Evolutionary conservation across 2,329 filamentous ascomycete genomes (phyloP).

Genomic region (Thielaviopsis musarum): DNA sequence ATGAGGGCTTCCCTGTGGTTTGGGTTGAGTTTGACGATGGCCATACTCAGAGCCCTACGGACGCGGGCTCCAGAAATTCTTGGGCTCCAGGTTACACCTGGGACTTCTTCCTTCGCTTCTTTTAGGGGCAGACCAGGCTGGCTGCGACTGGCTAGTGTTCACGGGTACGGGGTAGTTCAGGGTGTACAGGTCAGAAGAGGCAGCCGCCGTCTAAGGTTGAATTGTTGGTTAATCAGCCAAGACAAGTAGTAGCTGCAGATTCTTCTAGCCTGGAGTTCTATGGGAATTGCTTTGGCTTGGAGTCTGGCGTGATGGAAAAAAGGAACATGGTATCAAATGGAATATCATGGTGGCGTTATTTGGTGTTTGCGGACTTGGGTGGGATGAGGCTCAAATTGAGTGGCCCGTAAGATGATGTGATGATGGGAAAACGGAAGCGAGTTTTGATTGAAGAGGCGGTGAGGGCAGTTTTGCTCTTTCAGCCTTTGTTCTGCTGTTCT

Average conservation of each 20-base stretch:
- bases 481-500: not conserved
- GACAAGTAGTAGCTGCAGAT: too few relatives aligned
- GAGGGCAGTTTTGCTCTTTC: not conserved
- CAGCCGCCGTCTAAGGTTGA: too few relatives aligned
- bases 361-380: too few relatives aligned
- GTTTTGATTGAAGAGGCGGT: not conserved
- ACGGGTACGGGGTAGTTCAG: not conserved
- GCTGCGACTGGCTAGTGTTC: not conserved
- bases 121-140: slow-evolving; percentile 1
- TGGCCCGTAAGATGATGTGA: too few relatives aligned
- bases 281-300: too few relatives aligned
- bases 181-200: not conserved
- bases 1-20: slow-evolving; percentile 16
- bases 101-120: slow-evolving; percentile 12
- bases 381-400: too few relatives aligned
- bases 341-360: too few relatives aligned
- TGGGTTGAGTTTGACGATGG: slow-evolving; percentile 17
- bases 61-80: slow-evolving; percentile 1
- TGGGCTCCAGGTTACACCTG: slow-evolving; percentile 7
- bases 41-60: slow-evolving; percentile 9
- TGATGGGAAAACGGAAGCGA: too few relatives aligned
- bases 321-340: too few relatives aligned
- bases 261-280: too few relatives aligned
- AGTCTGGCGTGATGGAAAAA: too few relatives aligned
- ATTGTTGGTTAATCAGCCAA: too few relatives aligned